These are phyloP conservation scores for Cyclotella kingstonii DNA, from an alignment of 108 stramenopile genomes.

Conservation along the genomic window DNA sequence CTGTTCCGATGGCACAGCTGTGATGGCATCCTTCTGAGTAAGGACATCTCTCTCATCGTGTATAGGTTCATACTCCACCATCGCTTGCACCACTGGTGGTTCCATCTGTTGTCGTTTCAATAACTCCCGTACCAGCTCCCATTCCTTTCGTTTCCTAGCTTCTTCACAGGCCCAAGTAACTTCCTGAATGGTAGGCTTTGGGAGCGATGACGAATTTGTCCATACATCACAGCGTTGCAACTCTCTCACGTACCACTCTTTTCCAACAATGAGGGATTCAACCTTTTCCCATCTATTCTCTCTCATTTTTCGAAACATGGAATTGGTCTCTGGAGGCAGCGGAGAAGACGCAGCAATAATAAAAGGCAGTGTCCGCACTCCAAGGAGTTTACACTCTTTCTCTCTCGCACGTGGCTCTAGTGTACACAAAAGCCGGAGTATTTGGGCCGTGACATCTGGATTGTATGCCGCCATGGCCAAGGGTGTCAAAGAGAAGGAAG, in stretches of 20 bases:
- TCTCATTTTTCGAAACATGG: neutral
- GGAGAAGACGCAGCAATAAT: constrained; percentile 33
- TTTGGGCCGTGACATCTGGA: constrained; percentile 17
- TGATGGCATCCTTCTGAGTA: neutral
- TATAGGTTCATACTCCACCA: neutral
- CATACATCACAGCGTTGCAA: neutral
- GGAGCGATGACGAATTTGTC: neutral
- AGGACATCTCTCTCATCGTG: neutral
- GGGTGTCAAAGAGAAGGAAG: constrained; percentile 11
- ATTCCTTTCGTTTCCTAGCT: constrained; percentile 25
- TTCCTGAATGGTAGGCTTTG: constrained; percentile 17
- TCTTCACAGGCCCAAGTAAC: constrained; percentile 18
- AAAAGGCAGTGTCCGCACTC: constrained; percentile 11
- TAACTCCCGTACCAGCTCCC: constrained; percentile 10
- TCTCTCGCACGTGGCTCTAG: constrained; percentile 25
- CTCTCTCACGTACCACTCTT: neutral
- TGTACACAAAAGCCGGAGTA: constrained; percentile 4
- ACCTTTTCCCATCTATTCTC: constrained; percentile 36
- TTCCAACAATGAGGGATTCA: neutral
- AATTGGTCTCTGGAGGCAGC: constrained; percentile 8
- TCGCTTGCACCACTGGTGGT: neutral
- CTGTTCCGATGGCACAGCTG: neutral
- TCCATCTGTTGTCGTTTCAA: neutral
- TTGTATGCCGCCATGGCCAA: constrained; percentile 42
- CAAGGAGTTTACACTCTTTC: constrained; percentile 14